Evolutionary conservation across 768 basidiomycete genomes (phyloP).

Genomic region (Suillus brevipes): DNA sequence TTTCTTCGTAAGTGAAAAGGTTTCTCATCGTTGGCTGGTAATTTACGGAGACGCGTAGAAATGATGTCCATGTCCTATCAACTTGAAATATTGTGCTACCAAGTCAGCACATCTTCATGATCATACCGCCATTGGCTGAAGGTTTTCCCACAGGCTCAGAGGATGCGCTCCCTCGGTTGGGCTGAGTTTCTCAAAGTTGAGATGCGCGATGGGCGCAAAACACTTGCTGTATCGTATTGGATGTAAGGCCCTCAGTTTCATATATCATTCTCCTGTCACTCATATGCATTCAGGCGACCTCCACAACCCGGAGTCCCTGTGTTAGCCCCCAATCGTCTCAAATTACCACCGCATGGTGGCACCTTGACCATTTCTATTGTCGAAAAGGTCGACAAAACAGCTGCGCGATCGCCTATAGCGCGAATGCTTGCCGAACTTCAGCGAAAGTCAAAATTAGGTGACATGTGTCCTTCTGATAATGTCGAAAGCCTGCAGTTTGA

Average conservation of each 20-base stretch:
- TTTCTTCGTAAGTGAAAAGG: conserved; percentile 70
- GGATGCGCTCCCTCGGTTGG: conserved; percentile 88
- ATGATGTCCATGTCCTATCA: conserved; percentile 93
- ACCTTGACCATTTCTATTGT: conserved; percentile 71
- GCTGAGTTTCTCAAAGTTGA: conserved; percentile 70
- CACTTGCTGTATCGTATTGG: conserved; percentile 83
- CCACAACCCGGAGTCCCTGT: conserved; percentile 31
- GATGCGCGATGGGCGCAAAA: conserved; percentile 67
- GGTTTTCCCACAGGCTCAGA: conserved; percentile 48
- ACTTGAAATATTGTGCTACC: conserved; percentile 84
- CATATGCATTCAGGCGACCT: conserved; percentile 37
- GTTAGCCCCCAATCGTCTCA: conserved; percentile 32
- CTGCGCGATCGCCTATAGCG: conserved; percentile 53
- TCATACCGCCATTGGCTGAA: neutral
- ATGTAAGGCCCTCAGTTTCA: conserved; percentile 47
- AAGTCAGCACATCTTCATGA: conserved; percentile 37
- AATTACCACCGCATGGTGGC: conserved; percentile 66
- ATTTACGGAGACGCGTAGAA: conserved; percentile 45
- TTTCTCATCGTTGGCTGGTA: neutral
- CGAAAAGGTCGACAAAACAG: conserved; percentile 47
- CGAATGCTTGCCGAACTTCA: conserved; percentile 64
- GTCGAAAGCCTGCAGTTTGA: conserved; percentile 68
- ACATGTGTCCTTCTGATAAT: conserved; percentile 64
- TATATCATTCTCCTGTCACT: neutral
- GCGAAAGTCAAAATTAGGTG: conserved; percentile 59